A percentile compares a stretch with the other conserved stretches of the same genome.
phyloP scores from a whole-genome alignment of 2,329 filamentous ascomycete genomes.

The Hyphodiscus sp. region DNA sequence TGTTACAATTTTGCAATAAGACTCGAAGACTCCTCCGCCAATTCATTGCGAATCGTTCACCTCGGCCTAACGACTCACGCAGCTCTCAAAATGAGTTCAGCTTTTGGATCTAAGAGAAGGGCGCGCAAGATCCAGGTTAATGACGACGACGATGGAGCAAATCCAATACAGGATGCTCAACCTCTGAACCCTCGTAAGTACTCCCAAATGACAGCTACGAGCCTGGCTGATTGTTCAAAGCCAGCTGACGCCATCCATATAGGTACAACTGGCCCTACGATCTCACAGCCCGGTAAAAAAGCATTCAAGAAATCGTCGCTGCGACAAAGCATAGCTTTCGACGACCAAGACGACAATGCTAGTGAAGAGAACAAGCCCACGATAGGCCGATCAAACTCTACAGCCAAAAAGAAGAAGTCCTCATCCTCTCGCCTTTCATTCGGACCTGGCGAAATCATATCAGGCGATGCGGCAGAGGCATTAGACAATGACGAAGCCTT shows the following conservation, averaged over 20 bases:
- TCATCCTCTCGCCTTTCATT: slow-evolving; percentile 67
- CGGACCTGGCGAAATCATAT: slow-evolving; percentile 51
- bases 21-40: not conserved
- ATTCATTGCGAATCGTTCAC: not conserved
- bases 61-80: not conserved
- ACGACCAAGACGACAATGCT: slow-evolving; percentile 17
- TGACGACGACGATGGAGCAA: slow-evolving; percentile 54
- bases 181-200: slow-evolving; percentile 23
- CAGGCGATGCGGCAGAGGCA: slow-evolving; percentile 47
- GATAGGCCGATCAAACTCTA: slow-evolving; percentile 40
- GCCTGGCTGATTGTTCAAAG: slow-evolving; percentile 22
- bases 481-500: slow-evolving; percentile 45
- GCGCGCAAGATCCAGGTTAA: slow-evolving; percentile 69
- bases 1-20: not conserved
- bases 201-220: slow-evolving; percentile 12
- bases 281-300: slow-evolving; percentile 41
- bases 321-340: slow-evolving; percentile 47
- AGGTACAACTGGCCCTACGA: slow-evolving; percentile 11
- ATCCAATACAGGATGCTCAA: slow-evolving; percentile 7
- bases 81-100: slow-evolving; percentile 23
- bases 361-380: slow-evolving; percentile 34
- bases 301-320: slow-evolving; percentile 52
- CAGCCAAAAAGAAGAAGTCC: slow-evolving; percentile 60
- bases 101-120: slow-evolving; percentile 55
- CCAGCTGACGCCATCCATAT: slow-evolving; percentile 2